Conservation (phyloP, 495 filamentous ascomycete genomes). For the Lepidopterella palustris region DNA sequence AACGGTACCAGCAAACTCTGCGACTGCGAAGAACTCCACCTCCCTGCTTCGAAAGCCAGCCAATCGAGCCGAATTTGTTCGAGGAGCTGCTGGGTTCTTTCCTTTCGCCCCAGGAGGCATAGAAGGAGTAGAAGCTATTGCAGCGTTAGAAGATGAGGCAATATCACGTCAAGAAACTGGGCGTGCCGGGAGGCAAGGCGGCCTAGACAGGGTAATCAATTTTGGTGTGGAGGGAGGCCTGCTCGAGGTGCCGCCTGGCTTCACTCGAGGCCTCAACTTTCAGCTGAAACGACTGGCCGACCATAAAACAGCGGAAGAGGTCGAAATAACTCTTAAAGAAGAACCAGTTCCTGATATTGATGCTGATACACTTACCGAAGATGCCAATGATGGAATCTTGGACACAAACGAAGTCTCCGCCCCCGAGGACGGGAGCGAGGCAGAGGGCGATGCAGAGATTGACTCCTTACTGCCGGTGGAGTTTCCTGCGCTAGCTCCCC, state of each 20-base stretch:
- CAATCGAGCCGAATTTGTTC: slow-evolving; percentile 81
- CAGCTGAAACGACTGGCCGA: slow-evolving; percentile 54
- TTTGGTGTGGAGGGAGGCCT: slow-evolving; percentile 72
- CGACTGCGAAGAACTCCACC: slow-evolving; percentile 94
- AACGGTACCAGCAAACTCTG: slow-evolving; percentile 81
- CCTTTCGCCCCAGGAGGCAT: slow-evolving; percentile 91
- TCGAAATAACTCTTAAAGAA: slow-evolving; percentile 66
- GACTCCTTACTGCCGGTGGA: slow-evolving; percentile 87
- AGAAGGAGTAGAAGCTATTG: slow-evolving; percentile 76
- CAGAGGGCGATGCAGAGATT: slow-evolving; percentile 68
- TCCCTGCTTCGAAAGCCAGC: slow-evolving; percentile 84
- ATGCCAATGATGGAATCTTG: slow-evolving; percentile 32
- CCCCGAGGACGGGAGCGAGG: slow-evolving; percentile 32
- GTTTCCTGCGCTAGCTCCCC: slow-evolving; percentile 88
- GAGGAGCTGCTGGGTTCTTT: slow-evolving; percentile 92
- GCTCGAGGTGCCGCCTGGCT: slow-evolving; percentile 75
- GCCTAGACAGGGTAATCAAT: slow-evolving; percentile 72
- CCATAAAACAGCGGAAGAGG: slow-evolving; percentile 57
- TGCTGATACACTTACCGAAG: slow-evolving; percentile 43
- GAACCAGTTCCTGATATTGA: slow-evolving; percentile 47
- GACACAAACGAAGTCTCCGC: slow-evolving; percentile 11
- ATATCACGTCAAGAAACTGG: slow-evolving; percentile 31
- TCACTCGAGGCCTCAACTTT: slow-evolving; percentile 71
- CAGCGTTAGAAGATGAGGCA: slow-evolving; percentile 64
- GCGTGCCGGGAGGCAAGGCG: slow-evolving; percentile 38